Evolutionary conservation across 2,329 filamentous ascomycete species (phyloP).

Genomic region (Beauveria sp.): DNA sequence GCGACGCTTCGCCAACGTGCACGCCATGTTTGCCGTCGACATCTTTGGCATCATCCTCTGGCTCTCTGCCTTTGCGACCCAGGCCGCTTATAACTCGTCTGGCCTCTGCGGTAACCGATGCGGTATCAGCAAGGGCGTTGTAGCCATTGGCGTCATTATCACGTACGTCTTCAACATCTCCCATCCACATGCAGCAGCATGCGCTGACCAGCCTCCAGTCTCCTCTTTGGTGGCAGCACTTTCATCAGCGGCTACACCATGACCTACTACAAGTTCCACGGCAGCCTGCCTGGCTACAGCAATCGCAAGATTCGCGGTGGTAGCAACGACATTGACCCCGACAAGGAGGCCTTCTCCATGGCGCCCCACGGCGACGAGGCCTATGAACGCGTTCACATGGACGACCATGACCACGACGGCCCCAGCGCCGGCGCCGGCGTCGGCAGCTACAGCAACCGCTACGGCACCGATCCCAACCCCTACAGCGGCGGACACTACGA

Average conservation of each 20-base stretch:
- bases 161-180: conserved; percentile 39
- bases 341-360: conserved; percentile 62
- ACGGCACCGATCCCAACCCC: conserved; percentile 27
- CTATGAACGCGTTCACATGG: conserved; percentile 53
- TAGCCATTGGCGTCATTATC: conserved; percentile 54
- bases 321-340: conserved; percentile 52
- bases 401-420: conserved; percentile 41
- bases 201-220: conserved; percentile 27
- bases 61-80: conserved; percentile 59
- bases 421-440: conserved; percentile 14
- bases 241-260: conserved; percentile 53
- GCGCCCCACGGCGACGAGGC: conserved; percentile 59
- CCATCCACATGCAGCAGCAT: not conserved
- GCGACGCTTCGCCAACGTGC: conserved; percentile 52
- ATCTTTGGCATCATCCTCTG: conserved; percentile 52
- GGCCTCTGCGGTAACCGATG: conserved; percentile 49
- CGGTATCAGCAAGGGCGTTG: conserved; percentile 53
- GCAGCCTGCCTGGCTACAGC: conserved; percentile 54
- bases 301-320: conserved; percentile 33
- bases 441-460: conserved; percentile 26
- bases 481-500: conserved; percentile 29
- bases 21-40: conserved; percentile 53
- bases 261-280: conserved; percentile 55
- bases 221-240: conserved; percentile 47
- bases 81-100: conserved; percentile 55